phyloP scores from a whole-genome alignment of 331 rosid species.

The Acacia pycnantha region DNA sequence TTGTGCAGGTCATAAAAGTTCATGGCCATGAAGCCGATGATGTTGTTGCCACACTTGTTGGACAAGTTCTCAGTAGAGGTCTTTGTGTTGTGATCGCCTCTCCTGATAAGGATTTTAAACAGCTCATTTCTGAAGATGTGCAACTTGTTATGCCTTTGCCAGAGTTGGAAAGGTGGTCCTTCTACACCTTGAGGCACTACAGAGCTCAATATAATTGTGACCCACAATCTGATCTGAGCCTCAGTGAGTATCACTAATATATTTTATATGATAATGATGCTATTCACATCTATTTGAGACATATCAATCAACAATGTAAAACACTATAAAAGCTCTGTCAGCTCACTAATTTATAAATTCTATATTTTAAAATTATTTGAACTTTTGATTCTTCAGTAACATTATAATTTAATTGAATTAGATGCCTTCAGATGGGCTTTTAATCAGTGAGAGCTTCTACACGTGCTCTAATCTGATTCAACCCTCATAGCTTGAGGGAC shows the following conservation, averaged over 20 bases:
- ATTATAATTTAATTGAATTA: slow-evolving; percentile 8
- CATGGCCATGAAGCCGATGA: slow-evolving; percentile 94
- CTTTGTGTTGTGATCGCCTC: slow-evolving; percentile 76
- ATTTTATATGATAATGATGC: background rate
- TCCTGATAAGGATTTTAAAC: slow-evolving; percentile 96
- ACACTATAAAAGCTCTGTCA: background rate
- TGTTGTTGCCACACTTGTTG: slow-evolving; percentile 84
- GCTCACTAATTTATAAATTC: background rate
- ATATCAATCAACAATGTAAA: slow-evolving; percentile 1
- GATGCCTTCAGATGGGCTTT: slow-evolving; percentile 3
- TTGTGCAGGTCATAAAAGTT: slow-evolving; percentile 56
- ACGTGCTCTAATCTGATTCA: background rate
- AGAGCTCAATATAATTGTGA: slow-evolving; percentile 77
- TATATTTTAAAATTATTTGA: background rate
- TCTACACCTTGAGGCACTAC: slow-evolving; percentile 82
- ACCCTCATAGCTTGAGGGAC: slow-evolving; percentile 14
- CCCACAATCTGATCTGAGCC: slow-evolving; percentile 84
- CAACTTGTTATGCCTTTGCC: slow-evolving; percentile 88
- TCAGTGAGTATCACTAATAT: slow-evolving; percentile 54
- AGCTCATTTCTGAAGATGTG: slow-evolving; percentile 84
- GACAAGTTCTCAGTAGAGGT: slow-evolving; percentile 63
- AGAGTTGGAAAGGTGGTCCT: slow-evolving; percentile 85
- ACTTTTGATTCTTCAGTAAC: background rate
- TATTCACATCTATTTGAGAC: background rate
- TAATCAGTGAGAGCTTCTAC: background rate